Evolutionary conservation across 2,329 filamentous ascomycete genomes (phyloP), one percentile per base, ranked within the genome.

Genomic region (Aspergillus ustus): DNA sequence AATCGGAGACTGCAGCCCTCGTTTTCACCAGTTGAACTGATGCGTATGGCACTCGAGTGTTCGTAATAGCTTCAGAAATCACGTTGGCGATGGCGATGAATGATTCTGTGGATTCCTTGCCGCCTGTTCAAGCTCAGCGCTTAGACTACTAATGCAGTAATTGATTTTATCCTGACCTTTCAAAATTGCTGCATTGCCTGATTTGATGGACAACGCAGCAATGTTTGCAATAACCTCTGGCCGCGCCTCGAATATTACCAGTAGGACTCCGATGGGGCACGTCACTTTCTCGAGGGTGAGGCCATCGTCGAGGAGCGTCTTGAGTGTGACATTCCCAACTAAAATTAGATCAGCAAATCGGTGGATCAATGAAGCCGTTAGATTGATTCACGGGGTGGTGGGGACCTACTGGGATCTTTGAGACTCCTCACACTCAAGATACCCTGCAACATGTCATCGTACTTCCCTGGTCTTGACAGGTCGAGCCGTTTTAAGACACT

Each of bases 191-290:
- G 95, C 91, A 77, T 99, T 99, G 71, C 93, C 95, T 13, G 94
- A 98, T 77, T 99, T 99, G 78, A 99, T 91, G 43, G 95, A 93
- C 25, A 99, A 84, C 4, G 93, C 92, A 65, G 95, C 93, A 73
- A 99, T 98, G 78, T 99, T 99, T 73, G 94, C 95, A 73, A 99
- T 97, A 67, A 99, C 95, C 80, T 99, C 95, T 7, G 95, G 95
- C 7, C 95, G 90, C 40, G 95, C 95, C 80, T 99, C 95, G 74
- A 99, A 99, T 73, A 99, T 98, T 79, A 99, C 95, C 68, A 99
- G 86, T 46, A 99, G 86, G n/a, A 98, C 93, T 62, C 95, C 95
- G 69, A 99, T 98, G 6, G 95, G 95, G 75, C 92, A 97, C 45
- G 92, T 93, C 51, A 97, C 91, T 65, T 93, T 89, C 74, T 97